Percentiles rank a stretch among this genome's conserved stretches.
Conservation (phyloP, 164 flowering plant species). For the Nymphaea colorata region DNA sequence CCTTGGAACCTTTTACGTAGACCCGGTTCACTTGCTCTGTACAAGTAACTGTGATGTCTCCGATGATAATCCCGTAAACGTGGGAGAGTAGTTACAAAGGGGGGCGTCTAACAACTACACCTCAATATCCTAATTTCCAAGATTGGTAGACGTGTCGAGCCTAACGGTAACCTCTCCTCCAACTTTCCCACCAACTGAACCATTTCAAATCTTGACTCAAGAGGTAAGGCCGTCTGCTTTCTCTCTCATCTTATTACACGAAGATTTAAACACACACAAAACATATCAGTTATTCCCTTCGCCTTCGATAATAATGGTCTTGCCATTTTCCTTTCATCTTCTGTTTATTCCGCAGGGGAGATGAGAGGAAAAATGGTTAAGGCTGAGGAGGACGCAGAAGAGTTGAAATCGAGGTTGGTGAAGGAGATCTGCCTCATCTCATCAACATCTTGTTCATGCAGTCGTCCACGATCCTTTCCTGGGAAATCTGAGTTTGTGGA, state of each 20-base stretch:
- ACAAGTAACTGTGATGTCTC: too few relatives aligned
- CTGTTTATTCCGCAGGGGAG: neutral
- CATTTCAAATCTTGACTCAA: conserved; percentile 39
- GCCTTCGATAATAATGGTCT: conserved; percentile 2
- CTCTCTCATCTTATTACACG: conserved; percentile 11
- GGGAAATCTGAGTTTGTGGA: conserved; percentile 37
- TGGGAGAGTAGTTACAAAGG: too few relatives aligned
- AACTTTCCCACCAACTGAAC: conserved; percentile 23
- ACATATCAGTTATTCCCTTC: neutral
- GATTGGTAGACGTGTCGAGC: conserved; percentile 9
- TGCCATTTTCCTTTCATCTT: neutral
- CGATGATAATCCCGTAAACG: too few relatives aligned
- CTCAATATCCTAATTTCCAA: too few relatives aligned
- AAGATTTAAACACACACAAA: neutral
- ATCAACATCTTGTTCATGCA: conserved; percentile 15
- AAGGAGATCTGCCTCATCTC: conserved; percentile 41
- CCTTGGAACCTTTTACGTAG: too few relatives aligned
- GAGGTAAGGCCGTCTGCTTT: conserved; percentile 50
- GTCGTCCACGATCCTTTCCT: neutral
- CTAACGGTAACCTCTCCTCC: conserved; percentile 20
- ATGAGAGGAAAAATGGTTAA: conserved; percentile 15
- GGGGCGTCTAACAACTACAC: too few relatives aligned
- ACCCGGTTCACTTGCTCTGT: too few relatives aligned
- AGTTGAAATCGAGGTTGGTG: conserved; percentile 40
- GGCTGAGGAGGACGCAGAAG: conserved; percentile 15